Evolutionary conservation across 306 rosid genomes (phyloP).

Genomic region (Acacia crassicarpa): DNA sequence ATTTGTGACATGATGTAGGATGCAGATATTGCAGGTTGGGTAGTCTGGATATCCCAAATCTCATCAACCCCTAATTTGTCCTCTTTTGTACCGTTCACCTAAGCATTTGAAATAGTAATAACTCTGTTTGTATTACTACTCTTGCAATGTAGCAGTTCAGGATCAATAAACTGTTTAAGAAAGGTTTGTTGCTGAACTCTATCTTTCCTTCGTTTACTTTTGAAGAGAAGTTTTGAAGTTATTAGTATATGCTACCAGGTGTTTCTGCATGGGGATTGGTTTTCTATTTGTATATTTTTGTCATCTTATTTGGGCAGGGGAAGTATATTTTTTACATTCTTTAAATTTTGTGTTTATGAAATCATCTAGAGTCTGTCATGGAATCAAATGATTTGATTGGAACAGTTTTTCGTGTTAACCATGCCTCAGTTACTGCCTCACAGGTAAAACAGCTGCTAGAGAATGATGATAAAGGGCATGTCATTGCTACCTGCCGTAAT

Average conservation of each 20-base stretch:
- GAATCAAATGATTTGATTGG: not conserved
- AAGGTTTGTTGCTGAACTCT: not conserved
- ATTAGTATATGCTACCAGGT: not conserved
- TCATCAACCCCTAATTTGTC: not conserved
- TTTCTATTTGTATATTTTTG: not conserved
- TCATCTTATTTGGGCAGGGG: not conserved
- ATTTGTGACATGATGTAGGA: not conserved
- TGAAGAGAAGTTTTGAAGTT: not conserved
- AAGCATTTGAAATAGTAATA: not conserved
- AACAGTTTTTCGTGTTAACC: conserved; percentile 5
- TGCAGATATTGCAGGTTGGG: not conserved
- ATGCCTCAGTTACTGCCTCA: conserved; percentile 22
- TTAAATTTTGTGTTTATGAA: not conserved
- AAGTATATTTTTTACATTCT: not conserved
- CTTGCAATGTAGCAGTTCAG: not conserved
- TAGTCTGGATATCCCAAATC: not conserved
- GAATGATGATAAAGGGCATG: conserved; percentile 73
- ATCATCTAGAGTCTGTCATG: not conserved
- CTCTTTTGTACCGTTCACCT: not conserved
- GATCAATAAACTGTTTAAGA: not conserved
- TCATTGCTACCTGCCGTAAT: conserved; percentile 84
- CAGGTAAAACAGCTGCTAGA: conserved; percentile 87
- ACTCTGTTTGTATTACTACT: not conserved
- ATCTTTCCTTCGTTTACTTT: not conserved
- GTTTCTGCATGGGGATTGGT: not conserved